Conservation (phyloP, 768 basidiomycete genomes). For the Tricholoma terreum region DNA sequence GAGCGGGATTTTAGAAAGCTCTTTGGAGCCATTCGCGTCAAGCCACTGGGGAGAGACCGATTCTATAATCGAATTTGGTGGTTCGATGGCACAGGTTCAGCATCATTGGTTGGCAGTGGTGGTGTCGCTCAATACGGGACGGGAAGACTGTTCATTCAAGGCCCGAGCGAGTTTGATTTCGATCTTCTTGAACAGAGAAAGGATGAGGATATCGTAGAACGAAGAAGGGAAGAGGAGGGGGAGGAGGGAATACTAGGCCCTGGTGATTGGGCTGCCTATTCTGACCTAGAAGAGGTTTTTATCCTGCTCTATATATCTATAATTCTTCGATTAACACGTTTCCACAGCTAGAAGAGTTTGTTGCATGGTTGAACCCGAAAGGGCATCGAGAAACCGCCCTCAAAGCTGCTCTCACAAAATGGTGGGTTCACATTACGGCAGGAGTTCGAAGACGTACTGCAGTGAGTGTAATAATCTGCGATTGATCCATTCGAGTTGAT, state of each 20-base stretch:
- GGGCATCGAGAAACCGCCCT: conserved; percentile 85
- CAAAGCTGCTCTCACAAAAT: conserved; percentile 73
- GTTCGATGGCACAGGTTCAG: conserved; percentile 95
- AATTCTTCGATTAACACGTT: conserved; percentile 7
- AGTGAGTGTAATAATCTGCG: conserved; percentile 43
- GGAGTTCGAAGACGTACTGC: conserved; percentile 75
- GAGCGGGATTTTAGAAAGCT: conserved; percentile 94
- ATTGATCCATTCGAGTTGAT: not conserved
- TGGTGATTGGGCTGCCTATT: conserved; percentile 91
- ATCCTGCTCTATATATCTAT: not conserved
- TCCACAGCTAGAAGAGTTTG: conserved; percentile 72
- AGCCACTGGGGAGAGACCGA: conserved; percentile 87
- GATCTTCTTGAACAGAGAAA: conserved; percentile 64
- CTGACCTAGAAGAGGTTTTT: conserved; percentile 82
- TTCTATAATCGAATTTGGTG: conserved; percentile 98
- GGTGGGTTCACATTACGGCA: conserved; percentile 79
- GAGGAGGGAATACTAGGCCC: conserved; percentile 65
- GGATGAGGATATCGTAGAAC: conserved; percentile 53
- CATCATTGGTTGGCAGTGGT: conserved; percentile 73
- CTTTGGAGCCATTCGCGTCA: conserved; percentile 78
- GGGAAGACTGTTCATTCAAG: conserved; percentile 90
- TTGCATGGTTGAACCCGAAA: conserved; percentile 89
- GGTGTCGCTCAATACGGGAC: conserved; percentile 83
- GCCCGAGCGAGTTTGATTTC: conserved; percentile 78
- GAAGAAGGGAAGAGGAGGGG: conserved; percentile 78